phyloP scores from a whole-genome alignment of 768 basidiomycete species.

The Amanita thiersii region DNA sequence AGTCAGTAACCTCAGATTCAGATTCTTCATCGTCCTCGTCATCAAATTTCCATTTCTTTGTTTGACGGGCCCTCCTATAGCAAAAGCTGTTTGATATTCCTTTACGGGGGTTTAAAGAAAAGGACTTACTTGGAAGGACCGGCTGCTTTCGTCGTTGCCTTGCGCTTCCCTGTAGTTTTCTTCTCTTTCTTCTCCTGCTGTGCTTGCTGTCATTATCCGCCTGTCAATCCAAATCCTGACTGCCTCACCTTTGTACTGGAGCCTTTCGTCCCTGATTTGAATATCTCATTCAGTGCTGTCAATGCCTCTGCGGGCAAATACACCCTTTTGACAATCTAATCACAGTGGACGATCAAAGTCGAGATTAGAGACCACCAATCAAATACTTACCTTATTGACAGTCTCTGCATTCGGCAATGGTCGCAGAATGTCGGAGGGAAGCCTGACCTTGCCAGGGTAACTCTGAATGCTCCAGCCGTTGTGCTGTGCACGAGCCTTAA shows the following conservation, averaged over 20 bases:
- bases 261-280: constrained; percentile 17
- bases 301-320: constrained; percentile 59
- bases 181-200: constrained; percentile 38
- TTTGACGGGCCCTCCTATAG: constrained; percentile 26
- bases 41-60: constrained; percentile 24
- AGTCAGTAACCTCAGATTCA: constrained; percentile 27
- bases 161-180: constrained; percentile 47
- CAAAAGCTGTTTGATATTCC: constrained; percentile 6
- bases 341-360: background rate
- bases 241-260: constrained; percentile 24
- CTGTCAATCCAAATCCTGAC: background rate
- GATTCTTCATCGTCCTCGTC: constrained; percentile 30
- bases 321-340: constrained; percentile 56
- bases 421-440: constrained; percentile 79
- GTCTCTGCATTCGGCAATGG: constrained; percentile 59
- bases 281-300: constrained; percentile 47
- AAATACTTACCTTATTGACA: constrained; percentile 43
- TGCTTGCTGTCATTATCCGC: background rate
- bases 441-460: constrained; percentile 71
- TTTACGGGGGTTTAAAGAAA: constrained; percentile 3
- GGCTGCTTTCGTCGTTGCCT: constrained; percentile 40
- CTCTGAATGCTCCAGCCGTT: constrained; percentile 72
- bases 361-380: background rate
- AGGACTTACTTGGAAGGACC: constrained; percentile 38
- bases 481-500: constrained; percentile 56